Conservation (phyloP, 2,329 filamentous ascomycete species). For the Epicoccum sorghinum region DNA sequence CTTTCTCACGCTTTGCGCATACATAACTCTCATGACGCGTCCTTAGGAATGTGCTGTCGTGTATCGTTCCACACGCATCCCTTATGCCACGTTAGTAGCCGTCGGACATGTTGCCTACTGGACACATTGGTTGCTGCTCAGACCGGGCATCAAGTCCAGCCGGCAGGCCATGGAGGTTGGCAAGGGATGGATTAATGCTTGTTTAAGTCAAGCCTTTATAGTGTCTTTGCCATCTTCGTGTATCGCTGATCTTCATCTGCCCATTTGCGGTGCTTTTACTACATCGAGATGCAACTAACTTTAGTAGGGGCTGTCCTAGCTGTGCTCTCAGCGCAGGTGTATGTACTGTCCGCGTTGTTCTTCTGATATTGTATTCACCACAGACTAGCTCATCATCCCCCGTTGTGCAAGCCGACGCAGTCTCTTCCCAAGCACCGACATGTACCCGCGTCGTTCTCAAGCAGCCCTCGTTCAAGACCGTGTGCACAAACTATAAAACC, state of each 20-base stretch:
- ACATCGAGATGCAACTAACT: not conserved
- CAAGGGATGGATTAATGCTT: not conserved
- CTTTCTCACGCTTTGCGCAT: not conserved
- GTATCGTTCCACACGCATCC: constrained; percentile 2
- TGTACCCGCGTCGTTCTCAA: constrained; percentile 27
- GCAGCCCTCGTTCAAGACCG: constrained; percentile 20
- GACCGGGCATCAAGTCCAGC: not conserved
- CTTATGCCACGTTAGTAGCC: not conserved
- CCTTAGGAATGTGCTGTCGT: constrained; percentile 8
- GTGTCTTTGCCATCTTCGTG: too few relatives aligned
- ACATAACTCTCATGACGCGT: not conserved
- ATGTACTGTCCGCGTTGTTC: not conserved
- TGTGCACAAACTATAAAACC: constrained; percentile 32
- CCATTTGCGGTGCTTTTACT: too few relatives aligned
- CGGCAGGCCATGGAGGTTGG: not conserved
- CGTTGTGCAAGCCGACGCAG: not conserved
- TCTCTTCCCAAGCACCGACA: constrained; percentile 3
- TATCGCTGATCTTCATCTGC: not conserved
- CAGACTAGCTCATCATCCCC: not conserved
- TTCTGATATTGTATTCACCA: not conserved
- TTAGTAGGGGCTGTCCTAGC: not conserved
- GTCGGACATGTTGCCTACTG: not conserved
- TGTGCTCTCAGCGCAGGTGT: not conserved
- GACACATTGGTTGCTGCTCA: not conserved
- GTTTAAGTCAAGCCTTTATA: not conserved